These are phyloP conservation scores for Trichoderma afroharzianum DNA, from an alignment of 2,329 filamentous ascomycete genomes.

Conservation along the genomic window DNA sequence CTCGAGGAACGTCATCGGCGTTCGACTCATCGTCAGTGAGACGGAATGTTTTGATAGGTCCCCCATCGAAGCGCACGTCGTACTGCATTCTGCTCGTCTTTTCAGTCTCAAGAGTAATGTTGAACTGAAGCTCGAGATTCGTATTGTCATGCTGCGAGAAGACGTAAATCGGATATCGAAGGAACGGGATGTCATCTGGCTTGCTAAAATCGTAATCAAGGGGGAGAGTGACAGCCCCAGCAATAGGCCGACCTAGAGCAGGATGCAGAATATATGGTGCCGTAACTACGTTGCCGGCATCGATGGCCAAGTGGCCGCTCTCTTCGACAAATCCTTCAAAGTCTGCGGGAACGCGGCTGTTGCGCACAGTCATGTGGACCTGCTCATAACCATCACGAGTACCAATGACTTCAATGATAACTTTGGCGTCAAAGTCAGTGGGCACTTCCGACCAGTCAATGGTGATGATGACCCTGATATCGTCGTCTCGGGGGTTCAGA, in stretches of 20 bases:
- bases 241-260: conserved; percentile 28
- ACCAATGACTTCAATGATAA: conserved; percentile 33
- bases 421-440: conserved; percentile 40
- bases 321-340: conserved; percentile 35
- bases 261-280: conserved; percentile 29
- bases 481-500: conserved; percentile 30
- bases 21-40: conserved; percentile 29
- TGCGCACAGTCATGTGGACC: conserved; percentile 26
- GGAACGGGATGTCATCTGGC: conserved; percentile 22
- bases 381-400: conserved; percentile 38
- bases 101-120: conserved; percentile 46
- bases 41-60: conserved; percentile 29
- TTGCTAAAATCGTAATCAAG: conserved; percentile 20
- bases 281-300: conserved; percentile 27
- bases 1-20: conserved; percentile 40
- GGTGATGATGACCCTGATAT: conserved; percentile 30
- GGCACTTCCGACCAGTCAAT: conserved; percentile 38
- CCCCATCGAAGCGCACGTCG: conserved; percentile 45
- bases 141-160: conserved; percentile 26
- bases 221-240: conserved; percentile 23
- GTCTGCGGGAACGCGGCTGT: conserved; percentile 28
- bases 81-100: conserved; percentile 48
- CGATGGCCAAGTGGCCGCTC: conserved; percentile 33
- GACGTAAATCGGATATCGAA: conserved; percentile 32
- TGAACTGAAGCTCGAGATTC: conserved; percentile 34